Conservation (phyloP, 352 stramenopile genomes). For the Phytophthora vignae region DNA sequence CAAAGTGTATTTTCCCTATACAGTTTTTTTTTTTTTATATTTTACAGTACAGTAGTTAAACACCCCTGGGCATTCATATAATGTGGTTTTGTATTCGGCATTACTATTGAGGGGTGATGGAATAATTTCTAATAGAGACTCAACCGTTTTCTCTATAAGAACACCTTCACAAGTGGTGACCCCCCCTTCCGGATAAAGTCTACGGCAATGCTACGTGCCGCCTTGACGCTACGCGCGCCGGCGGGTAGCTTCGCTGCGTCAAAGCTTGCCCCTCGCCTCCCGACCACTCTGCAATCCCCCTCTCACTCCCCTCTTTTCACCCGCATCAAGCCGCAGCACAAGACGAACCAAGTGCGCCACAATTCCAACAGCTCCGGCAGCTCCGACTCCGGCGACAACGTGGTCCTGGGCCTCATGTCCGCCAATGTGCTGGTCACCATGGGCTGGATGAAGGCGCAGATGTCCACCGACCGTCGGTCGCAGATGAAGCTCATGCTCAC, state of each 20-base stretch:
- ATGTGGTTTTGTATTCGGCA: too few relatives aligned
- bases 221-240: background rate
- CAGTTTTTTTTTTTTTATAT: too few relatives aligned
- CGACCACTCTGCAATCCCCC: background rate
- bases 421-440: constrained; percentile 67
- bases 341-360: background rate
- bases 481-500: constrained; percentile 62
- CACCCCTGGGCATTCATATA: too few relatives aligned
- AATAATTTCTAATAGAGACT: too few relatives aligned
- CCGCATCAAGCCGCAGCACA: background rate
- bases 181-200: too few relatives aligned
- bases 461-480: constrained; percentile 24
- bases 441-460: constrained; percentile 66
- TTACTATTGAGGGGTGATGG: too few relatives aligned
- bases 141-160: too few relatives aligned
- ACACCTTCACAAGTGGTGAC: too few relatives aligned
- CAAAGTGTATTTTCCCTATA: too few relatives aligned
- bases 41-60: too few relatives aligned
- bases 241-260: background rate
- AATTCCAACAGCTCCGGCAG: background rate
- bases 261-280: background rate
- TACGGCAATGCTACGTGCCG: background rate
- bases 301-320: background rate
- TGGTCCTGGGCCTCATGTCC: constrained; percentile 64
- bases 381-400: constrained; percentile 38